Evolutionary conservation across 176 grass and related monocot genomes (phyloP).

Genomic region (Themeda triandra): DNA sequence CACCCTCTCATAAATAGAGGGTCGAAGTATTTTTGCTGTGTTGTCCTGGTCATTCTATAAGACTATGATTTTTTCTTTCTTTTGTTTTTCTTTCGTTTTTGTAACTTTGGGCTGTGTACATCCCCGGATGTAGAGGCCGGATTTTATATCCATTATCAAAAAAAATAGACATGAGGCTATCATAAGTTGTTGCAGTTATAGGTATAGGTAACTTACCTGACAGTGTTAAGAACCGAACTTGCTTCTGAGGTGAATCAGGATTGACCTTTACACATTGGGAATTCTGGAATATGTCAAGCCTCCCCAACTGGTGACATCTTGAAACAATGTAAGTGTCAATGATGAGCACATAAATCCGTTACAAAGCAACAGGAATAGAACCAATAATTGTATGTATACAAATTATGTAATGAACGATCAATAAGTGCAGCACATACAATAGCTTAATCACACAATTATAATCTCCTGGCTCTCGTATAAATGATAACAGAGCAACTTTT

Average conservation of each 20-base stretch:
- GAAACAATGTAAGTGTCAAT: background rate
- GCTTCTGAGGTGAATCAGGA: conserved; percentile 88
- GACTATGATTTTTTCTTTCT: too few relatives aligned
- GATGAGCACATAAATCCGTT: background rate
- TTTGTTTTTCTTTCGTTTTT: too few relatives aligned
- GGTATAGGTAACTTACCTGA: conserved; percentile 44
- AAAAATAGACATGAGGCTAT: background rate
- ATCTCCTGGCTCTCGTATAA: background rate
- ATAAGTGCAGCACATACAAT: background rate
- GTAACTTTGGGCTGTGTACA: too few relatives aligned
- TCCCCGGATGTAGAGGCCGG: too few relatives aligned
- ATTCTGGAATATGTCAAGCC: conserved; percentile 60
- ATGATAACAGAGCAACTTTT: background rate
- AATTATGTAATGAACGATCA: background rate
- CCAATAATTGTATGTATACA: background rate
- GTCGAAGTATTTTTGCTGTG: too few relatives aligned
- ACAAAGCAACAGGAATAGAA: background rate
- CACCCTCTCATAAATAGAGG: too few relatives aligned
- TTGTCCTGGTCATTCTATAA: too few relatives aligned
- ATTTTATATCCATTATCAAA: too few relatives aligned
- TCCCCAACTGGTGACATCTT: conserved; percentile 46
- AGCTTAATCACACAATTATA: background rate
- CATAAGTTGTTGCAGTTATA: background rate
- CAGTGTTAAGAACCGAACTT: conserved; percentile 81
- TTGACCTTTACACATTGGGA: conserved; percentile 85